Evolutionary conservation across 1,284 basidiomycete genomes (phyloP), one percentile per base, ranked within the genome.

Genomic region (Trichosporon coremiiforme): DNA sequence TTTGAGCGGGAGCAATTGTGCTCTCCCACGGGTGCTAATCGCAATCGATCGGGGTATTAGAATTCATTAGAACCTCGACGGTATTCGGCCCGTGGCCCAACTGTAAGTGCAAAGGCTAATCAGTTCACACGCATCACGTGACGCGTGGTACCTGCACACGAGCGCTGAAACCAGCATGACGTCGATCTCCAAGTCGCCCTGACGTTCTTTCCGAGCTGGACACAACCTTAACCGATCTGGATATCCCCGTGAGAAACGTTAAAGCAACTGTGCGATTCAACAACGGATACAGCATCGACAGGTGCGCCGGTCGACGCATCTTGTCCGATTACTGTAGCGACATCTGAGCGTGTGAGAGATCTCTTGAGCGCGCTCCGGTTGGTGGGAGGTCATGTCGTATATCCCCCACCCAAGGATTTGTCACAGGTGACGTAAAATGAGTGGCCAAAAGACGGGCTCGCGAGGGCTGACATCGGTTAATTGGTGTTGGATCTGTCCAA

Each of bases 1-100:
- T 47, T n/a, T 33, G 17, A 15, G 45, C 64, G 64, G 64, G 20
- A 65, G 64, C 41, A 65, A 65, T 29, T 33, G 15, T 10, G 41
- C 17, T 47, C 17, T 62, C 57, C 57, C 57, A 62, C 57, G 57
- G 57, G n/a, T 17, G 57, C 1, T 31, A 12, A n/a, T 3, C 17
- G 8, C 2, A 8, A n/a, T n/a, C 41, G 41, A 45, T 45, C 41
- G 41, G 17, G 15, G 2, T 15, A 45, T 45, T 45, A 45, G 17
- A 4, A 17, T 13, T 6, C 3, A 45, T 45, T 45, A 45, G 4
- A 45, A 45, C n/a, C 4, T n/a, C 2, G 41, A 35, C 33, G 33
- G 7, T 45, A 45, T n/a, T 4, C 3, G 1, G 6, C 50, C 22
- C 50, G 50, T 53, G 50, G 50, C 17, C 22, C 10, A 25, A 25